Evolutionary conservation across 805 yeast species (phyloP).

Genomic region (Kazachstania africana): DNA sequence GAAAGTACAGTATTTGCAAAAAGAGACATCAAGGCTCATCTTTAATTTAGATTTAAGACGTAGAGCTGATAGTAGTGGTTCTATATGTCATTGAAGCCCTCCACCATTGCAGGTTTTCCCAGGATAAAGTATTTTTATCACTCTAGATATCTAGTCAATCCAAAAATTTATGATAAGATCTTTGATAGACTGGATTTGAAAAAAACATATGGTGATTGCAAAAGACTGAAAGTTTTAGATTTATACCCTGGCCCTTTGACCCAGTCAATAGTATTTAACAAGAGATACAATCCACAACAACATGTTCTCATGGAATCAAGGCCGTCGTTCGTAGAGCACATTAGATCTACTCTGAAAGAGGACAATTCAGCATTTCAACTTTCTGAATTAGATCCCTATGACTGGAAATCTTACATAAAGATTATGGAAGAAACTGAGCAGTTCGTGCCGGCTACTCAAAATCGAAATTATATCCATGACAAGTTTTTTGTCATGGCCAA

Average conservation of each 20-base stretch:
- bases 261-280: conserved; percentile 51
- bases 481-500: conserved; percentile 49
- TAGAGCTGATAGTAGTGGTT: too few species aligned
- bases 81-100: too few species aligned
- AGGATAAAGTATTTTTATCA: conserved; percentile 15
- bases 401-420: conserved; percentile 50
- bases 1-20: too few species aligned
- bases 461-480: conserved; percentile 35
- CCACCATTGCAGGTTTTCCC: too few species aligned
- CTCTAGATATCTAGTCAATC: conserved; percentile 14
- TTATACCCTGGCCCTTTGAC: conserved; percentile 49
- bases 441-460: conserved; percentile 29
- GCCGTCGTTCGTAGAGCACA: conserved; percentile 16
- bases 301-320: conserved; percentile 55
- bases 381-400: conserved; percentile 41
- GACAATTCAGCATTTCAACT: conserved; percentile 22
- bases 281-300: conserved; percentile 45
- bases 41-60: too few species aligned
- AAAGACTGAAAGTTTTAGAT: conserved; percentile 43
- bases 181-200: conserved; percentile 38
- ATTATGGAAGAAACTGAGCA: conserved; percentile 36
- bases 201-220: conserved; percentile 22
- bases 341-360: conserved; percentile 1
- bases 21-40: too few species aligned
- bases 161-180: conserved; percentile 22